Conservation (phyloP, 2,329 filamentous ascomycete genomes). For the Dendrostoma leiphaemia region DNA sequence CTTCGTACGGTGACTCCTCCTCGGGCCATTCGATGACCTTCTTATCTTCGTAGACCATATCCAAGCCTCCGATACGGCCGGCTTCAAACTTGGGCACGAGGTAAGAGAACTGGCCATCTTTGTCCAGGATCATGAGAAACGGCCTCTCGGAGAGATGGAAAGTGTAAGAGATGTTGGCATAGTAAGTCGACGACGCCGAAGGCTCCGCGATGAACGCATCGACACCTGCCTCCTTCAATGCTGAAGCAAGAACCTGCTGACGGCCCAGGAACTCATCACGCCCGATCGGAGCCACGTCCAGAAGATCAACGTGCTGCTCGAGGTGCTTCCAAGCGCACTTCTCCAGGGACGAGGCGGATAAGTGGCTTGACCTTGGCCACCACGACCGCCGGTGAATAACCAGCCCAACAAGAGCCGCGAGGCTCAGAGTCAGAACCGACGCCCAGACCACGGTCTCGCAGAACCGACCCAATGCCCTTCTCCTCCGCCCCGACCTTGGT, state of each 20-base stretch:
- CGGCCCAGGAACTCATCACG: constrained; percentile 27
- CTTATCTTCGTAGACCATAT: constrained; percentile 27
- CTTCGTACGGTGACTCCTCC: constrained; percentile 26
- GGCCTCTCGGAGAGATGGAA: constrained; percentile 28
- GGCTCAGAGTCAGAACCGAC: constrained; percentile 7
- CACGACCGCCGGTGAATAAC: constrained; percentile 9
- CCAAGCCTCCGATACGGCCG: constrained; percentile 27
- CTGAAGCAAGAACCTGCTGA: constrained; percentile 23
- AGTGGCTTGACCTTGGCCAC: background rate
- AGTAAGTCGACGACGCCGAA: constrained; percentile 26
- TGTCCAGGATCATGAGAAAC: constrained; percentile 26
- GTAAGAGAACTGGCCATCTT: constrained; percentile 26
- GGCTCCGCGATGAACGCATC: constrained; percentile 30
- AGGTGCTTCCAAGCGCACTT: constrained; percentile 27
- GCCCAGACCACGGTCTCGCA: constrained; percentile 17
- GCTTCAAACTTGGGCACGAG: constrained; percentile 29
- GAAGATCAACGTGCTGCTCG: constrained; percentile 22
- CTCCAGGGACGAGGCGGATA: constrained; percentile 19
- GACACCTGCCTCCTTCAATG: constrained; percentile 22
- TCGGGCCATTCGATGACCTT: constrained; percentile 28
- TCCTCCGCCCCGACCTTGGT: constrained; percentile 3
- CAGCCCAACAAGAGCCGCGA: constrained; percentile 4
- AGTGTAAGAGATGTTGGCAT: constrained; percentile 24
- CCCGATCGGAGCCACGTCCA: constrained; percentile 25
- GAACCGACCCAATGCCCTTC: constrained; percentile 10